Evolutionary conservation across 441 rosid species (phyloP).

Genomic region (Gossypium lobatum): DNA sequence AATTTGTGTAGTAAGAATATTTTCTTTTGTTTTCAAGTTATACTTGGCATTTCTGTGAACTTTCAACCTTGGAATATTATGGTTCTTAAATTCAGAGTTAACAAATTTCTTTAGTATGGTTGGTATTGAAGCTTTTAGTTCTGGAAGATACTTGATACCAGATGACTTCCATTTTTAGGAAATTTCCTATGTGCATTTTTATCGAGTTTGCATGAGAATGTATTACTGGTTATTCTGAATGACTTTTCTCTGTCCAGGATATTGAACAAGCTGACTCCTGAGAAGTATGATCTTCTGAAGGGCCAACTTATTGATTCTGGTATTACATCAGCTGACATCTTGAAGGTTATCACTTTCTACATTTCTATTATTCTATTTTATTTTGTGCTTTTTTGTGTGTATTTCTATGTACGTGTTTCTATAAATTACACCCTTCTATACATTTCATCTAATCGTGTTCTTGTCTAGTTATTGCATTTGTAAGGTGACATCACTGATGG

Average conservation of each 20-base stretch:
- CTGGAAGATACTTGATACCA: too few relatives aligned
- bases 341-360: slow-evolving; percentile 38
- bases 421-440: too few relatives aligned
- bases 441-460: background rate
- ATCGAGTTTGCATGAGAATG: too few relatives aligned
- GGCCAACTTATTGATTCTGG: slow-evolving; percentile 81
- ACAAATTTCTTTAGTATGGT: too few relatives aligned
- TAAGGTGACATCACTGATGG: background rate
- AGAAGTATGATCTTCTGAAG: slow-evolving; percentile 77
- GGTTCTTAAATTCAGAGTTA: too few relatives aligned
- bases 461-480: background rate
- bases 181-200: too few relatives aligned
- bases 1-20: too few relatives aligned
- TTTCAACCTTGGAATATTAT: too few relatives aligned
- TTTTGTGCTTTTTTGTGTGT: background rate
- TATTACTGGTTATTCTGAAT: too few relatives aligned
- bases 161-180: background rate
- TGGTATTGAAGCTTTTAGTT: too few relatives aligned
- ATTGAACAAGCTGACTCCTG: slow-evolving; percentile 82
- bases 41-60: too few relatives aligned
- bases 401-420: background rate
- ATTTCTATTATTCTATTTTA: background rate
- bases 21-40: too few relatives aligned
- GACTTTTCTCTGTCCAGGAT: slow-evolving; percentile 38
- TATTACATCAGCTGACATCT: slow-evolving; percentile 63